Conservation (phyloP, 2,329 filamentous ascomycete species). For the Monosporascus sp. region DNA sequence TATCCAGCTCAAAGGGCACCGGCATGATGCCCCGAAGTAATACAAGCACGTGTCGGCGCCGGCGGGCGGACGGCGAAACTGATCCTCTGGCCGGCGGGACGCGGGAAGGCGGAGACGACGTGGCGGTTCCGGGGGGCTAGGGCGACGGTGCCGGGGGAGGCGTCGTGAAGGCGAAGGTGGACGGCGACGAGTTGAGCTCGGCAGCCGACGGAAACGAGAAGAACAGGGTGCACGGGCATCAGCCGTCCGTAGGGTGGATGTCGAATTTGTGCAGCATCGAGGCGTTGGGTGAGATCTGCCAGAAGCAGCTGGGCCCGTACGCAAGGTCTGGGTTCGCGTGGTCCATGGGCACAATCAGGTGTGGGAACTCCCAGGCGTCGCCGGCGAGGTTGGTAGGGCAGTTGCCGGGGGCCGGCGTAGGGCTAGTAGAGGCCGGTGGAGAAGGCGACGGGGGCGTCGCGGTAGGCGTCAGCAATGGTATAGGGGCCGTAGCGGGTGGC, state of each 20-base stretch:
- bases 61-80: slow-evolving; percentile 43
- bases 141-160: slow-evolving; percentile 38
- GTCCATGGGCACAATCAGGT: slow-evolving; percentile 37
- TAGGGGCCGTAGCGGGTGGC: slow-evolving; percentile 8
- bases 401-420: slow-evolving; percentile 7
- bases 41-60: slow-evolving; percentile 44
- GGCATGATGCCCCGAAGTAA: slow-evolving; percentile 58
- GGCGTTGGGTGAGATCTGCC: slow-evolving; percentile 46
- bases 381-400: slow-evolving; percentile 37
- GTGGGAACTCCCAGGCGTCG: slow-evolving; percentile 49
- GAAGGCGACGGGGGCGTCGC: slow-evolving; percentile 7
- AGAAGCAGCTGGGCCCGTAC: slow-evolving; percentile 48
- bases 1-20: slow-evolving; percentile 31
- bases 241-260: slow-evolving; percentile 46
- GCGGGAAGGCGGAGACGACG: slow-evolving; percentile 45
- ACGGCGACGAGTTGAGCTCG: not conserved
- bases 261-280: slow-evolving; percentile 67
- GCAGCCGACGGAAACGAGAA: slow-evolving; percentile 53
- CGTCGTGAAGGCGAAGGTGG: not conserved
- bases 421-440: not conserved
- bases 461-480: slow-evolving; percentile 5
- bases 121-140: slow-evolving; percentile 50
- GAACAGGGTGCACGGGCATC: slow-evolving; percentile 56
- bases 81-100: slow-evolving; percentile 46
- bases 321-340: slow-evolving; percentile 12